These are phyloP conservation scores for Leucoagaricus sp. DNA, from an alignment of 1,284 basidiomycete species.

Conservation along the genomic window DNA sequence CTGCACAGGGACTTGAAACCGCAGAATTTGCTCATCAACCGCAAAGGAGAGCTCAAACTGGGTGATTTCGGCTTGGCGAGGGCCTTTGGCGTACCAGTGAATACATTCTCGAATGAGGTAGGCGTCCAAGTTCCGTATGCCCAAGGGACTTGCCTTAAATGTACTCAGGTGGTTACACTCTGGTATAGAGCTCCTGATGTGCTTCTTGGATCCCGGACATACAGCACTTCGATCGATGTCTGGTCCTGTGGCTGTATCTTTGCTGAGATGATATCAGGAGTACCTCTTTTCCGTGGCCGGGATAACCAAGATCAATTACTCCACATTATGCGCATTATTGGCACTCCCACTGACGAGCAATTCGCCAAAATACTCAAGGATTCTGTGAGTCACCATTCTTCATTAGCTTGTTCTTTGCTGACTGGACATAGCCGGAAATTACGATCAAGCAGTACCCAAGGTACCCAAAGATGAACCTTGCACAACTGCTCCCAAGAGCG, in stretches of 20 bases:
- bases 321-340: slow-evolving; percentile 97
- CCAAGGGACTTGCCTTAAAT: slow-evolving; percentile 15
- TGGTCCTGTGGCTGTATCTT: slow-evolving; percentile 99
- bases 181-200: slow-evolving; percentile 99
- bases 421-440: slow-evolving; percentile 77
- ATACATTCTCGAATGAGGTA: slow-evolving; percentile 95
- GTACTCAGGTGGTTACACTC: slow-evolving; percentile 85
- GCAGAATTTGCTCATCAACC: slow-evolving; percentile 96
- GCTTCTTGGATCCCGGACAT: slow-evolving; percentile 94
- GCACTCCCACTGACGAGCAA: slow-evolving; percentile 91
- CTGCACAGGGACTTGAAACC: slow-evolving; percentile 98
- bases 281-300: slow-evolving; percentile 94
- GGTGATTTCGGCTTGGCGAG: slow-evolving; percentile 95
- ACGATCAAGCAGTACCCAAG: slow-evolving; percentile 86
- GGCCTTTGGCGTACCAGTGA: slow-evolving; percentile 95
- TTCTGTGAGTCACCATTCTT: slow-evolving; percentile 60
- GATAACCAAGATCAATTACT: slow-evolving; percentile 98
- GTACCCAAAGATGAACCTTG: slow-evolving; percentile 90
- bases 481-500: slow-evolving; percentile 90
- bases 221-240: slow-evolving; percentile 98
- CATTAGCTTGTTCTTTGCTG: slow-evolving; percentile 9
- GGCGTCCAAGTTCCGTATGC: slow-evolving; percentile 24
- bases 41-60: slow-evolving; percentile 96
- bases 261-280: slow-evolving; percentile 97
- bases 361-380: slow-evolving; percentile 91